A percentile compares a stretch with the other conserved stretches of the same genome.
Conservation (phyloP, 2,329 filamentous ascomycete species). For the Waltergamsia citrina region DNA sequence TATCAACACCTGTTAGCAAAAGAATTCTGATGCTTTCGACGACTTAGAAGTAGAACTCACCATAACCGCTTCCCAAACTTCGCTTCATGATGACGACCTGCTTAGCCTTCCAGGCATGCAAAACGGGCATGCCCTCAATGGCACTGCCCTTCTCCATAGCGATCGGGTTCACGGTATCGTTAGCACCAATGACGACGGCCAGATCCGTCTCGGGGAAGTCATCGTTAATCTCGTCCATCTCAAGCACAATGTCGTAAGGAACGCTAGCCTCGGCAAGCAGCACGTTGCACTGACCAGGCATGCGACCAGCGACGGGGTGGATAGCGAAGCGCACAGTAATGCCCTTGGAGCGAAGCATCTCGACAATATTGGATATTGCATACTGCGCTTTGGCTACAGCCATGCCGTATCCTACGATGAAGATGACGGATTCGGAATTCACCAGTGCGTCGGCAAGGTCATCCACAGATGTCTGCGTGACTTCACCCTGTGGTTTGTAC, state of each 20-base stretch:
- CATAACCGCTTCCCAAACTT: slow-evolving; percentile 80
- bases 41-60: slow-evolving; percentile 31
- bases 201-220: slow-evolving; percentile 81
- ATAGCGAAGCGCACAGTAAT: slow-evolving; percentile 83
- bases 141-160: slow-evolving; percentile 73
- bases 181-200: slow-evolving; percentile 82
- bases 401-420: slow-evolving; percentile 90
- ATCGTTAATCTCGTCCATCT: slow-evolving; percentile 96
- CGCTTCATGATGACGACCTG: slow-evolving; percentile 91
- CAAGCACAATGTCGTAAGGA: slow-evolving; percentile 83
- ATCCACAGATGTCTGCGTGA: slow-evolving; percentile 70
- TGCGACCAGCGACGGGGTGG: slow-evolving; percentile 80
- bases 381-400: slow-evolving; percentile 91
- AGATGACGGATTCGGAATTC: slow-evolving; percentile 76
- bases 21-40: neutral
- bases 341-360: slow-evolving; percentile 62
- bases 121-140: slow-evolving; percentile 86
- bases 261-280: slow-evolving; percentile 80
- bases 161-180: slow-evolving; percentile 88
- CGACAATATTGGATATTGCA: slow-evolving; percentile 74
- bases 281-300: slow-evolving; percentile 92
- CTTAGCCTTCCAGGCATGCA: slow-evolving; percentile 92
- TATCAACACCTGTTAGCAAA: no score
- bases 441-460: slow-evolving; percentile 69
- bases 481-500: slow-evolving; percentile 69